Evolutionary conservation across 257 asterid species (phyloP), one percentile per base, ranked within the genome.

Genomic region (Ligustrum vulgare): DNA sequence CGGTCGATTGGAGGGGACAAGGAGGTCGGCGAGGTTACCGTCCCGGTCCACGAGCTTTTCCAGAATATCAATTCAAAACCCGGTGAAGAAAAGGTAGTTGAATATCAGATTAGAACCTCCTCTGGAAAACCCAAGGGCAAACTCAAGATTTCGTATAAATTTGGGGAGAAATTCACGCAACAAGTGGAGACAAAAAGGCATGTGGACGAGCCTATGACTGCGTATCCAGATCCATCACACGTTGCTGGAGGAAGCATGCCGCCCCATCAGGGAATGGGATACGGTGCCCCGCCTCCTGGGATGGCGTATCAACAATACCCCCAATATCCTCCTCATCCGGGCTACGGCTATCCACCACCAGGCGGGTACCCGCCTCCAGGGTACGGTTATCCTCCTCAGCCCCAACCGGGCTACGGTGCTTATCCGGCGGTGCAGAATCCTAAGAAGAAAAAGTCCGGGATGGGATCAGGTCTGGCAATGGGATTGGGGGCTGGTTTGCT

Each of bases 401-500:
- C 67, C n/a, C 73, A 65, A 63, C 79, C 79, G 13, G 85, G 90
- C 2, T 82, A 84, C 12, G 78, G 79, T 39, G 83, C 82, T 66
- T 89, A 87, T 74, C 90, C 81, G 23, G 88, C 75, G 45, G 76
- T 68, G 64, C 91, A 80, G 78, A 84, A 74, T 15, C 91, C 91
- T 25, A 79, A 76, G 84, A 91, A 82, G 84, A 90, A 88, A 34
- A 84, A 73, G 78, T 82, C 82, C 81, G 88, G 87, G 11, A 80
- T 74, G 83, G 82, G 76, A 62, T 75, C 80, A 2, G 97, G 94
- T 4, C 11, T 88, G 3, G 98, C 97, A 8, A 2, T 93, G 87
- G 98, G 97, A 39, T 80, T 93, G 68, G 98, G 97, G 1, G 95
- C 95, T 25, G 98, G 98, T 69, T 81, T 93, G 88, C 90, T 93